A percentile compares a stretch with the other conserved stretches of the same genome.
Evolutionary conservation across 768 basidiomycete species (phyloP).

Genomic region (Pleurotus platypus): DNA sequence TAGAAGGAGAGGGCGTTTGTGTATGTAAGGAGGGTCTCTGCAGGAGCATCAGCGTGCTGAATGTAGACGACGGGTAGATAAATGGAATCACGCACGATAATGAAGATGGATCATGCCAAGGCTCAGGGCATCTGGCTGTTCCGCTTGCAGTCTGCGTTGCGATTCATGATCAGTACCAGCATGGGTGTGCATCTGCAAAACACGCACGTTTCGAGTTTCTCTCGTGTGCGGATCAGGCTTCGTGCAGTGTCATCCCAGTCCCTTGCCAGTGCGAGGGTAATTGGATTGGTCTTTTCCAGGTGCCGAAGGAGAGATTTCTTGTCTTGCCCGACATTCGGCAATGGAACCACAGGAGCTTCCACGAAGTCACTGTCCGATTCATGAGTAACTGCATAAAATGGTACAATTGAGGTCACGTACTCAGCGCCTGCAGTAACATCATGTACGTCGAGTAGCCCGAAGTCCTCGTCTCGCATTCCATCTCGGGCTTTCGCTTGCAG

Average conservation of each 20-base stretch:
- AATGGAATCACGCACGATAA: constrained; percentile 65
- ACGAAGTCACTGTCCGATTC: constrained; percentile 27
- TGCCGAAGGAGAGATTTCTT: constrained; percentile 57
- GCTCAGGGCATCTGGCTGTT: constrained; percentile 48
- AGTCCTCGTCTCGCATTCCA: constrained; percentile 73
- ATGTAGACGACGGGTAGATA: neutral
- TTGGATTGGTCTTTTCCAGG: constrained; percentile 73
- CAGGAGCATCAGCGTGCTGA: constrained; percentile 2
- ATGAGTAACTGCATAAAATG: neutral
- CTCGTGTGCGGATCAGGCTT: constrained; percentile 47
- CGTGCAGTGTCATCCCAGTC: constrained; percentile 78
- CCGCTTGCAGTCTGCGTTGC: constrained; percentile 40
- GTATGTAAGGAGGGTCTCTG: constrained; percentile 90
- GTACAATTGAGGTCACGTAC: constrained; percentile 23
- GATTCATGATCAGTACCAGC: constrained; percentile 1
- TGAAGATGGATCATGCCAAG: constrained; percentile 79
- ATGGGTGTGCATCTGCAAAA: too few species aligned
- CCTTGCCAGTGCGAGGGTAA: constrained; percentile 73
- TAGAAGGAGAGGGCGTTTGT: constrained; percentile 90
- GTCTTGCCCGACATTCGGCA: constrained; percentile 41
- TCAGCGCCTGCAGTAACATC: constrained; percentile 30
- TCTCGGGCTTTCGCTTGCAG: constrained; percentile 76
- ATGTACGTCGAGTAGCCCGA: constrained; percentile 67
- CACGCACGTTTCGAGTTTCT: constrained; percentile 24
- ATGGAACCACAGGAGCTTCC: constrained; percentile 34